These are phyloP conservation scores for Vishniacozyma victoriae DNA, from an alignment of 768 basidiomycete genomes.

Conservation along the genomic window DNA sequence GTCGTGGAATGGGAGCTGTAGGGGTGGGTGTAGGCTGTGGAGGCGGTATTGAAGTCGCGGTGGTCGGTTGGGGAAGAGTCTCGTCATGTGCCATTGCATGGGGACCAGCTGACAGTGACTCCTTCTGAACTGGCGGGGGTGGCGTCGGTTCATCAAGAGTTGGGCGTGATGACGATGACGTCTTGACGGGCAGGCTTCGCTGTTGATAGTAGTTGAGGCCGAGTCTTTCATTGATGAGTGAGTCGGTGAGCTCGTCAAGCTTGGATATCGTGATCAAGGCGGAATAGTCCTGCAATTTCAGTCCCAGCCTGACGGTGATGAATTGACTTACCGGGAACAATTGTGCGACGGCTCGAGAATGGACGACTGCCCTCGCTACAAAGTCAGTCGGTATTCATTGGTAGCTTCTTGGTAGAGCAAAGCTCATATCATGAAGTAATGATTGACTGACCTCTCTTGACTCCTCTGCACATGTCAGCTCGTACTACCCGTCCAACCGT, in stretches of 20 bases:
- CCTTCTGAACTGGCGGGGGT: too few species aligned
- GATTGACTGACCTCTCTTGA: conserved; percentile 24
- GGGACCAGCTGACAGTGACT: too few species aligned
- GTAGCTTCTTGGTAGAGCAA: neutral
- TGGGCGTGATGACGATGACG: too few species aligned
- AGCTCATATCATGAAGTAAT: neutral
- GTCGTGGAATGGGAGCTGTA: too few species aligned
- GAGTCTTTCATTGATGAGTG: conserved; percentile 24
- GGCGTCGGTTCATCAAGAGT: too few species aligned
- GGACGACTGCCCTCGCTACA: conserved; percentile 39
- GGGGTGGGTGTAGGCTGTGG: too few species aligned
- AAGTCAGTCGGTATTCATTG: neutral
- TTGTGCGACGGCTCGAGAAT: conserved; percentile 31
- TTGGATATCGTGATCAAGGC: conserved; percentile 35
- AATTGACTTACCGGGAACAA: conserved; percentile 29
- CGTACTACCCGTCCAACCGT: neutral
- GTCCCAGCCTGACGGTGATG: conserved; percentile 2
- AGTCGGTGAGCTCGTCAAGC: conserved; percentile 27
- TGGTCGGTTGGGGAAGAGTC: too few species aligned
- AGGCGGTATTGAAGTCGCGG: too few species aligned
- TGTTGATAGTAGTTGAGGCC: conserved; percentile 16
- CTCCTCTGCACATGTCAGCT: conserved; percentile 17
- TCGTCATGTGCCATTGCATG: too few species aligned
- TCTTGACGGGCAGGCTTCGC: too few species aligned
- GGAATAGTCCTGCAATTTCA: conserved; percentile 29